phyloP scores from a whole-genome alignment of 208 protist species.

The Spongospora subterranea region DNA sequence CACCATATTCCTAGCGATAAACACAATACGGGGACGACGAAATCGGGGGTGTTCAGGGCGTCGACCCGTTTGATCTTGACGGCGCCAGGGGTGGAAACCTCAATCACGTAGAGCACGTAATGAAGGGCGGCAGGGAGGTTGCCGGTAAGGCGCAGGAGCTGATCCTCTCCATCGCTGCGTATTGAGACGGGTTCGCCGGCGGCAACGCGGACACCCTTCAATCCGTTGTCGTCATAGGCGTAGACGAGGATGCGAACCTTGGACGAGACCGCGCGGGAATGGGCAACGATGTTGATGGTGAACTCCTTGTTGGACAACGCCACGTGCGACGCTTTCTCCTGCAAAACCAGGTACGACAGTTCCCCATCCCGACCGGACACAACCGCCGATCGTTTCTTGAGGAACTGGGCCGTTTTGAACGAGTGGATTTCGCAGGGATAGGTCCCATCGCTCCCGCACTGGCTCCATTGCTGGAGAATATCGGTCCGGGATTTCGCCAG shows the following conservation, averaged over 20 bases:
- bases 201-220: not conserved
- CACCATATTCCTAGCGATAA: not conserved
- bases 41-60: not conserved
- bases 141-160: not conserved
- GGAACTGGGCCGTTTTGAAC: too few species aligned
- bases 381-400: too few species aligned
- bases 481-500: too few species aligned
- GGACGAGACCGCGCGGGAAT: too few species aligned
- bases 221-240: not conserved
- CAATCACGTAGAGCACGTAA: not conserved
- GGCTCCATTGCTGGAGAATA: too few species aligned
- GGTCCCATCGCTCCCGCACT: too few species aligned
- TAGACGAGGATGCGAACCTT: not conserved
- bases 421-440: too few species aligned
- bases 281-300: not conserved
- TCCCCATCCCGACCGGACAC: not conserved
- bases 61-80: not conserved
- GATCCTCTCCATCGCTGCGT: not conserved
- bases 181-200: not conserved
- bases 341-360: not conserved
- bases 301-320: not conserved
- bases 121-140: not conserved
- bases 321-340: not conserved
- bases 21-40: not conserved
- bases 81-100: not conserved